Evolutionary conservation across 176 grass and related monocot genomes (phyloP).

Genomic region (Bolboschoenus planiculmis): DNA sequence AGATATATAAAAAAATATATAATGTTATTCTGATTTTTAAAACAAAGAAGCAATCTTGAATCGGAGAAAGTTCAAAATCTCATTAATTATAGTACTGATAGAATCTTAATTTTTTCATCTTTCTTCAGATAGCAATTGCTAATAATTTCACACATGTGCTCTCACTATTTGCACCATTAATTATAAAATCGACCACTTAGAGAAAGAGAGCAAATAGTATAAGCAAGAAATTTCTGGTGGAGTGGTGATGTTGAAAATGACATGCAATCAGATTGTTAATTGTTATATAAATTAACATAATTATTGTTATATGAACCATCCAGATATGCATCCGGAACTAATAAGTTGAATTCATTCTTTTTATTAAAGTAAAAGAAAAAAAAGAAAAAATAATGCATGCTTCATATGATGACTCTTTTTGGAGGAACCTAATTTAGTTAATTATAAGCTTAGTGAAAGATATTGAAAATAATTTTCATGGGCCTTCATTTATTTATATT

Average conservation of each 20-base stretch:
- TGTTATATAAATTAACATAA: background rate
- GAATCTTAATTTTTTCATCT: background rate
- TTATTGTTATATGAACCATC: background rate
- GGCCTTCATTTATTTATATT: background rate
- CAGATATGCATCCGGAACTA: background rate
- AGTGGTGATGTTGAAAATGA: background rate
- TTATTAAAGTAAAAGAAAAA: background rate
- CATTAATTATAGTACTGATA: background rate
- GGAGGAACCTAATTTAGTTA: too few relatives aligned
- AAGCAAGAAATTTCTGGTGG: background rate
- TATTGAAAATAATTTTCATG: background rate
- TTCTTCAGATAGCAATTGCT: too few relatives aligned
- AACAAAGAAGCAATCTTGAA: too few relatives aligned
- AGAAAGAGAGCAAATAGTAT: background rate
- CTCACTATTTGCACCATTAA: too few relatives aligned
- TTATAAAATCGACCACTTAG: background rate
- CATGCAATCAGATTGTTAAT: background rate
- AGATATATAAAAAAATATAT: background rate
- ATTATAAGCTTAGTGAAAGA: background rate
- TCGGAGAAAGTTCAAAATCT: background rate
- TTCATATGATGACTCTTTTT: background rate
- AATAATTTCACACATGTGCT: too few relatives aligned
- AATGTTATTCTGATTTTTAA: background rate
- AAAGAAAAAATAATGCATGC: background rate
- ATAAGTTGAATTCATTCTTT: background rate